Evolutionary conservation across 768 basidiomycete genomes (phyloP).

Genomic region (Boletus reticulatus): DNA sequence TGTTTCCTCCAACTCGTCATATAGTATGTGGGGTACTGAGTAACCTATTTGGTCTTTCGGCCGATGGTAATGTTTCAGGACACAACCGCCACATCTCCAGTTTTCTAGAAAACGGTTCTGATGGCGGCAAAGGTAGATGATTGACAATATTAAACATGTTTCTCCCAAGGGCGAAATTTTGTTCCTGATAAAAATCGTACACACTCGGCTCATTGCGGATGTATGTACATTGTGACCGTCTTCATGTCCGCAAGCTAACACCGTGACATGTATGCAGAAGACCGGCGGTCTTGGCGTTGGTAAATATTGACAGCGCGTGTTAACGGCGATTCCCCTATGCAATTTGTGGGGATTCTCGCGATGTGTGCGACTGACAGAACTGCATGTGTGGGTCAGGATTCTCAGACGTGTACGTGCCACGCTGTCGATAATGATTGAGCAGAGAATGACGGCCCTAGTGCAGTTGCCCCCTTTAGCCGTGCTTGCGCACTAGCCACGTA

Average conservation of each 20-base stretch:
- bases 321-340: neutral
- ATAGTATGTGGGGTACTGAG: no score
- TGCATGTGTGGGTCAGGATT: neutral
- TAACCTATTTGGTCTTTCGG: no score
- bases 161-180: no score
- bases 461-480: neutral
- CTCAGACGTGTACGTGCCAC: neutral
- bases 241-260: slow-evolving; percentile 8
- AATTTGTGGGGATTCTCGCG: neutral
- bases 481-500: neutral
- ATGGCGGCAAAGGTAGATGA: neutral
- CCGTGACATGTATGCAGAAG: neutral
- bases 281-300: neutral
- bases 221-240: neutral
- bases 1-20: no score
- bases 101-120: slow-evolving; percentile 1
- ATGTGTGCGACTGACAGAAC: neutral
- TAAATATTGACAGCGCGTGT: neutral
- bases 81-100: no score
- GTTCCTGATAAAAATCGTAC: neutral
- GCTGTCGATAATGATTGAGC: neutral
- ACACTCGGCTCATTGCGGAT: no score
- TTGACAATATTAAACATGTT: neutral
- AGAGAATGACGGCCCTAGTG: neutral
- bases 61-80: no score